A percentile compares a stretch with the other conserved stretches of the same genome.
phyloP scores from a whole-genome alignment of 2,329 filamentous ascomycete genomes.

The Scytalidium lignicola region DNA sequence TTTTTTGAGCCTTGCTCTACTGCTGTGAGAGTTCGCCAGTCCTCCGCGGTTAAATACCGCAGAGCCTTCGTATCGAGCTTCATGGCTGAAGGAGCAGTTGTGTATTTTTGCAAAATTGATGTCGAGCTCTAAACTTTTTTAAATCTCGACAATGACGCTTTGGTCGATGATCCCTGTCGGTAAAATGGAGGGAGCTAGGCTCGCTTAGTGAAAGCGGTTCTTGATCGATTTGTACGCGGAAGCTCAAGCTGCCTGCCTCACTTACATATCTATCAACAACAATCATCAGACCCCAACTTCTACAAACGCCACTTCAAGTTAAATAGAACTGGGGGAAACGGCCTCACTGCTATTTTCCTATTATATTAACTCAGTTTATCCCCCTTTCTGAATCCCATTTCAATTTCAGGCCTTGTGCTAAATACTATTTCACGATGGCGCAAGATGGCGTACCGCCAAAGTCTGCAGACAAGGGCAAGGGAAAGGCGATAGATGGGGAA shows the following conservation, averaged over 20 bases:
- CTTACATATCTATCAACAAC: constrained; percentile 13
- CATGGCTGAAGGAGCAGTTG: constrained; percentile 49
- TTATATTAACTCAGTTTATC: neutral
- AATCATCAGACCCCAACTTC: constrained; percentile 18
- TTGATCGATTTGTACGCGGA: constrained; percentile 23
- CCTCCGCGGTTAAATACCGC: constrained; percentile 85
- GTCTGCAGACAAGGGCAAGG: constrained; percentile 91
- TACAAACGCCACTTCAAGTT: constrained; percentile 18
- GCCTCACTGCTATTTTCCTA: neutral
- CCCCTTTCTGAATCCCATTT: neutral
- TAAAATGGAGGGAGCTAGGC: constrained; percentile 7
- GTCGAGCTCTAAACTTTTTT: constrained; percentile 5
- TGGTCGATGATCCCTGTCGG: constrained; percentile 11
- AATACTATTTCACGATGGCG: constrained; percentile 62
- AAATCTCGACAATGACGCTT: constrained; percentile 2
- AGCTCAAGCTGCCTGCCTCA: constrained; percentile 23
- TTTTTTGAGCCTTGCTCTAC: constrained; percentile 93
- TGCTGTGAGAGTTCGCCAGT: constrained; percentile 91
- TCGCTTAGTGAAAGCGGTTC: constrained; percentile 13
- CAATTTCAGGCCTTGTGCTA: constrained; percentile 1
- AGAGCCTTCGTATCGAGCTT: constrained; percentile 92
- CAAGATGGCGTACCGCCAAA: constrained; percentile 86
- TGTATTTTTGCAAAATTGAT: constrained; percentile 4
- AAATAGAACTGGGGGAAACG: neutral
- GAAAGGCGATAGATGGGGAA: constrained; percentile 69